phyloP scores from a whole-genome alignment of 148 eudicot species.

The Pouteria glomerata region DNA sequence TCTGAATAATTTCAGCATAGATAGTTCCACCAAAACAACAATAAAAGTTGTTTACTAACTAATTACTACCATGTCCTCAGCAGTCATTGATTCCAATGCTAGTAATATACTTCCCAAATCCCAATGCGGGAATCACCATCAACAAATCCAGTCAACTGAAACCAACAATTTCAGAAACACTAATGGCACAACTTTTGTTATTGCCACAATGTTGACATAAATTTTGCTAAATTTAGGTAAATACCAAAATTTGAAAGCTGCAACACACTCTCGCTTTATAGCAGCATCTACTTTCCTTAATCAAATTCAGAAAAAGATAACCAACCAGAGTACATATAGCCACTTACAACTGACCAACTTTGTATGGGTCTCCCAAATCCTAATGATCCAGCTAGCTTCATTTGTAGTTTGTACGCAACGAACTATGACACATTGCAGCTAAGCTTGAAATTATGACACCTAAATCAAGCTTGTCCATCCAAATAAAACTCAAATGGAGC shows the following conservation, averaged over 20 bases:
- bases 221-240: neutral
- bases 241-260: neutral
- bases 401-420: neutral
- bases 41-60: no score
- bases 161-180: neutral
- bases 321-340: neutral
- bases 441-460: neutral
- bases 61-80: no score
- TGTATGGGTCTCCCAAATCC: neutral
- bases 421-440: neutral
- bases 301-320: neutral
- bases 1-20: no score
- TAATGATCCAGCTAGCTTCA: neutral
- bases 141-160: neutral
- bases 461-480: neutral
- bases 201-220: neutral
- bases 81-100: no score
- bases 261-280: neutral
- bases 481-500: neutral
- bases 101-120: no score
- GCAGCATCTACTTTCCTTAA: neutral
- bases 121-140: no score
- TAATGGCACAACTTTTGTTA: neutral
- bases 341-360: neutral
- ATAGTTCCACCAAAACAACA: no score